These are phyloP conservation scores for Colletotrichum melonis DNA, from an alignment of 2,329 filamentous ascomycete species.

Conservation along the genomic window DNA sequence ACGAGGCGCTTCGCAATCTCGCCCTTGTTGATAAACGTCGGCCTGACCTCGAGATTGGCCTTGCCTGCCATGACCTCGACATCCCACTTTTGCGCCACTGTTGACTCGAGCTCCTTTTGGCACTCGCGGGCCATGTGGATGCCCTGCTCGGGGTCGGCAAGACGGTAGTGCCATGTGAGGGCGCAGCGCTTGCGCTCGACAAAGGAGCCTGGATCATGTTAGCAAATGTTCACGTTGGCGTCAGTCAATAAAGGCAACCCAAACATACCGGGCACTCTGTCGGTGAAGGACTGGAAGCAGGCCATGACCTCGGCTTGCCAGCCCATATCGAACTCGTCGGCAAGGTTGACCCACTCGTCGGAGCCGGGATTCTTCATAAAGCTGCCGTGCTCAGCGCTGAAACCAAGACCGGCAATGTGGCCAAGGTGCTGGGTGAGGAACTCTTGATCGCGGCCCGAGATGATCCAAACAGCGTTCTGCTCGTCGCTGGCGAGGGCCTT, in stretches of 20 bases:
- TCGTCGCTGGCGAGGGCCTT: conserved; percentile 83
- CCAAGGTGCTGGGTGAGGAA: conserved; percentile 93
- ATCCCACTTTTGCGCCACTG: conserved; percentile 83
- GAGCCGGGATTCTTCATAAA: conserved; percentile 87
- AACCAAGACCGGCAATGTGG: conserved; percentile 89
- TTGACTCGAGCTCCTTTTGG: conserved; percentile 82
- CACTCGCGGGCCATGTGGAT: conserved; percentile 83
- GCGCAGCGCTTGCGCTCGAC: conserved; percentile 95
- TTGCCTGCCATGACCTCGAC: conserved; percentile 98
- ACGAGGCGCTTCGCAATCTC: conserved; percentile 91
- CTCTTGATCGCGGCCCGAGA: conserved; percentile 91
- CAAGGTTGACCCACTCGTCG: conserved; percentile 88
- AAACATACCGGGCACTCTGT: conserved; percentile 80
- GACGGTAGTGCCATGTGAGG: conserved; percentile 96
- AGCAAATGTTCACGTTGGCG: neutral
- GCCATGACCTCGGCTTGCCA: conserved; percentile 91
- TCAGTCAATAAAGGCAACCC: neutral
- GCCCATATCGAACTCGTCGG: conserved; percentile 87
- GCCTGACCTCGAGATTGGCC: conserved; percentile 96
- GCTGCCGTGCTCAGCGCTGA: conserved; percentile 96
- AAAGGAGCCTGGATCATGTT: conserved; percentile 73
- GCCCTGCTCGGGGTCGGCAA: conserved; percentile 88
- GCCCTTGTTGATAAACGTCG: conserved; percentile 97
- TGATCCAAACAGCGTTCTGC: conserved; percentile 95
- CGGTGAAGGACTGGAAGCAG: conserved; percentile 89